Base-by-base conservation (phyloP, 2,329 filamentous ascomycete genomes). In the Cladophialophora chaetospira region DNA sequence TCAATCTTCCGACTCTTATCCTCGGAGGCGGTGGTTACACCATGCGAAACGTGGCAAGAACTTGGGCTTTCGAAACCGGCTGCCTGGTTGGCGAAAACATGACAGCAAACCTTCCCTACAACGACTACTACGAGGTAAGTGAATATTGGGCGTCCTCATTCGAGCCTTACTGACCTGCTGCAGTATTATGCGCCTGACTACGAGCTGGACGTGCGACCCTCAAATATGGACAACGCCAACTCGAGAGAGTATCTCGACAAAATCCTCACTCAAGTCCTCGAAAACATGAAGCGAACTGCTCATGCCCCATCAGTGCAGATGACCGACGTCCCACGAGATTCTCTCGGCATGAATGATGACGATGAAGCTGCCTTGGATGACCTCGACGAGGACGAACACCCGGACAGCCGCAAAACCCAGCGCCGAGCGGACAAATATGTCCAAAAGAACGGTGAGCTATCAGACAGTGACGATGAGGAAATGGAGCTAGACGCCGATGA, bases 381-480 rank as follows among this genome's bases (percentile, higher is more conserved):
- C 63, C 70, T 89, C 1, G 92, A 97, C 62, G 89, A 91, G 51
- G 92, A 97, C 63, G 83, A 89, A 65, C 91, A 94, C 70, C 88
- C 89, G 65, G 93, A 97, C 69, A 83, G 83, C 53, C 87, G 93
- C 23, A 85, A 87, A 73, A 95, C 91, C 0, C 83, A 94, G 71
- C 87, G 89, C 31, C 84, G 87, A 62, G 91, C 89, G 79, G 93
- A 97, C 62, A 86, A 91, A 71, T 86, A 83, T 46, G 82, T 91
- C 23, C 82, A 86, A 51, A 84, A 89, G 56, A 84, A 89, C 5
- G 89, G 88, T 65, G 93, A 97, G 69, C 84, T 92, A 40, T 89
- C 91, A 57, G 89, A 94, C 40, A 95, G 89, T 62, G 91, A 96
- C 59, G 91, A 96, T 58, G 93, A 97, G 66, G 91, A 96, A 9